phyloP scores from a whole-genome alignment of 139 green algal genomes.

The Auxenochlorella pyrenoidosa region DNA sequence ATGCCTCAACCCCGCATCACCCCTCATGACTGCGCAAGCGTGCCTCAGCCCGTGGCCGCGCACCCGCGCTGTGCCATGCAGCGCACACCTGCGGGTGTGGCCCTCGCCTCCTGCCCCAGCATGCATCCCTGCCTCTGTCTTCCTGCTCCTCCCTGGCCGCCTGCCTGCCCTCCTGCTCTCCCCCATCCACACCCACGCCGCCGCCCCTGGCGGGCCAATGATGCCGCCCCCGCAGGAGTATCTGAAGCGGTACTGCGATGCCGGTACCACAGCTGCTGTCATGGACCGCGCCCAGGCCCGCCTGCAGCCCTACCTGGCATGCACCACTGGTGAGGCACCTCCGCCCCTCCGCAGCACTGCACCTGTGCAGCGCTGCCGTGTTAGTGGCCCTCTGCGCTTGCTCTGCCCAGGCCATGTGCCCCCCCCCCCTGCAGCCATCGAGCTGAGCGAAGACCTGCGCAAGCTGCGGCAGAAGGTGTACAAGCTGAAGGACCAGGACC shows the following conservation, averaged over 20 bases:
- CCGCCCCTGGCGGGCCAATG: neutral
- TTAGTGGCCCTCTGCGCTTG: too few species aligned
- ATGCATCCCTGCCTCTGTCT: too few species aligned
- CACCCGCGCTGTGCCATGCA: too few species aligned
- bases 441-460: slow-evolving; percentile 6
- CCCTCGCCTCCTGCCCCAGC: too few species aligned
- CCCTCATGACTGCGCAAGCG: too few species aligned
- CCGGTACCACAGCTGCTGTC: neutral
- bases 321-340: neutral
- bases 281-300: neutral
- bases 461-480: slow-evolving; percentile 18
- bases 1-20: too few species aligned
- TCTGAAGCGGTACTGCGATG: slow-evolving; percentile 8
- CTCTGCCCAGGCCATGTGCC: too few species aligned
- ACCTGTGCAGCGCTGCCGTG: too few species aligned
- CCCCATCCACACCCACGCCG: neutral
- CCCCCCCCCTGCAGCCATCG: neutral
- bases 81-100: too few species aligned
- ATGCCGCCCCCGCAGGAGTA: neutral
- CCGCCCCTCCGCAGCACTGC: too few species aligned
- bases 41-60: too few species aligned
- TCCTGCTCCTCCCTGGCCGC: too few species aligned
- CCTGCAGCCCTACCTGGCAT: slow-evolving; percentile 7
- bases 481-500: slow-evolving; percentile 11
- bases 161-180: neutral